Base-by-base conservation (phyloP, 2,329 filamentous ascomycete genomes). In the Orbilia blumenaviensis region DNA sequence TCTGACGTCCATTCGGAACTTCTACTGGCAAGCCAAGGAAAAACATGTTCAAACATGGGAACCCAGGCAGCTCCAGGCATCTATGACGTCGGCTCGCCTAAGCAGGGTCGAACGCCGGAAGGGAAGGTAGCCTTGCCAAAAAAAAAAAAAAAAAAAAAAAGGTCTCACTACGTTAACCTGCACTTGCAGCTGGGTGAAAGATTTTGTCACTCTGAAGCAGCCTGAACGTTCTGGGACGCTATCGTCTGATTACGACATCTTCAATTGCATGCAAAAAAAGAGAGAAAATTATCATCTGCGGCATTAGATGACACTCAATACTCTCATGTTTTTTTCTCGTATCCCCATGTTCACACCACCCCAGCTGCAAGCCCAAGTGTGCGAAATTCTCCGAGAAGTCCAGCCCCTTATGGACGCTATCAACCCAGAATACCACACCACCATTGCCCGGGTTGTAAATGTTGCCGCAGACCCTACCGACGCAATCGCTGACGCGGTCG, bases 21-120 rank as follows among this genome's bases (percentile, higher is more conserved):
- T 25, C 27, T 29, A 54, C 63, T 50, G 48, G 63, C 25, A 60
- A 50, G 52, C 7, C 64, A 50, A 48, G 66, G 54, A 69, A 50
- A 18, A 38, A 54, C 36, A 21, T 12, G 18, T 46, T 23, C 42
- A 7, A 46, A 23, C 42, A 38, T 61, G 66, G 63, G 52, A n/a
- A 9, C 38, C 50, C 32, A 56, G 41, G 66, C 50, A 61, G 25
- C 25, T 25, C 16, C 44, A 62, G 69, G 54, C 69, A 62, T 66
- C 69, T 52, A 74, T 74, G 69, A 74, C 69, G 69, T 74, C 69
- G 69, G 21, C 62, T 66, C 44, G 54, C 52, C 61, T 62, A 61
- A 58, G 67, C 44, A 63, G 56, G 52, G 44, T 36, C 29, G 16
- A 18, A n/a, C 25, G 42, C 32, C 29, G 50, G 50, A 66, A 18